phyloP scores from a whole-genome alignment of 768 basidiomycete genomes.

The Lyophyllum atratum region DNA sequence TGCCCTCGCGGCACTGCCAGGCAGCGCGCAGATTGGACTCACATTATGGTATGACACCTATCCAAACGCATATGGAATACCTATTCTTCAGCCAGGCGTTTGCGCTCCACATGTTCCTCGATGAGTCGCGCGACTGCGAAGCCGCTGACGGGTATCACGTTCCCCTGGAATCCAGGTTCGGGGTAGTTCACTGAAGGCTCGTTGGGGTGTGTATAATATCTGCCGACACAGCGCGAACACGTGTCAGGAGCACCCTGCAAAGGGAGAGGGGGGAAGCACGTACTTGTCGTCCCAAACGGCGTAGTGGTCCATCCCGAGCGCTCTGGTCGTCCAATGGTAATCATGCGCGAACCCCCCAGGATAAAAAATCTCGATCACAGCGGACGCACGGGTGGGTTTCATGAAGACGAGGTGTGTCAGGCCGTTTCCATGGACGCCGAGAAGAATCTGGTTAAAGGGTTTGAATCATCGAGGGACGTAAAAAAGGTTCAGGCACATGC shows the following conservation, averaged over 20 bases:
- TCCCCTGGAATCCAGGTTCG: slow-evolving; percentile 75
- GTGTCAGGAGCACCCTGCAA: not conserved
- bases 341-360: slow-evolving; percentile 83
- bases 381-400: slow-evolving; percentile 71
- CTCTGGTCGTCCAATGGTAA: slow-evolving; percentile 79
- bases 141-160: slow-evolving; percentile 74
- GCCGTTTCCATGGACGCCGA: slow-evolving; percentile 81
- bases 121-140: slow-evolving; percentile 66
- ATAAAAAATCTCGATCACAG: slow-evolving; percentile 86
- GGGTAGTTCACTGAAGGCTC: slow-evolving; percentile 66
- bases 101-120: slow-evolving; percentile 56
- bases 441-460: slow-evolving; percentile 48
- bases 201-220: slow-evolving; percentile 40
- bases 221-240: too few relatives aligned
- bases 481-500: not conserved
- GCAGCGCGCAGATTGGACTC: too few relatives aligned
- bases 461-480: not conserved
- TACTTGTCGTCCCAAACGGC: slow-evolving; percentile 83
- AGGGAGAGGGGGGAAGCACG: slow-evolving; percentile 20
- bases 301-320: slow-evolving; percentile 74
- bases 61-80: too few relatives aligned
- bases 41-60: too few relatives aligned
- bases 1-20: too few relatives aligned
- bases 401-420: slow-evolving; percentile 86
- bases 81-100: too few relatives aligned